Base-by-base conservation (phyloP, 2,329 filamentous ascomycete species). In the Allantophomopsis lycopodina region DNA sequence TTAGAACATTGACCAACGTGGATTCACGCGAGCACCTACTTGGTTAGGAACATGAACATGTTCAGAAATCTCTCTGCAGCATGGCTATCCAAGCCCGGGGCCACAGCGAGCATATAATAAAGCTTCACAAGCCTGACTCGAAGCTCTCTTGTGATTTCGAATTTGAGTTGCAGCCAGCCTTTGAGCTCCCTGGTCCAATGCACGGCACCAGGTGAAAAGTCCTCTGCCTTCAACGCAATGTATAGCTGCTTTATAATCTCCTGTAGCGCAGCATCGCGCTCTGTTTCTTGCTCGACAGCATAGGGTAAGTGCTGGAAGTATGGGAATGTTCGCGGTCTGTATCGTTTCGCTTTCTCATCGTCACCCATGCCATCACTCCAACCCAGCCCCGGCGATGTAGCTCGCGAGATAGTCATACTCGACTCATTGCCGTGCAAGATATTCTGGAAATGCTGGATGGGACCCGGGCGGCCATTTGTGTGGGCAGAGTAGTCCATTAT, bases 161-260 rank as follows among this genome's bases (percentile, higher is more conserved):
- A 98, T 68, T 98, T 98, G 60, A 98, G 76, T 40, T 82, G 83
- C 48, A 98, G 70, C 91, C 93, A 98, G 60, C 83, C 85, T 55
- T 88, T 78, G 36, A 98, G 79, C 71, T 98, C 91, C 49, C 89
- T 79, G 13, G 91, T 95, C 91, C 91, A 98, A 61, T 98, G 89
- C 44, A 94, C 70, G 20, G 89, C 91, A 28, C 91, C 91, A 0
- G 89, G 85, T 17, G 83, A 80, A 60, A 96, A 96, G 60, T 98
- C 91, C 48, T 94, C 87, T 3, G 91, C 82, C 56, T 87, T 81
- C 46, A 98, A 71, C 42, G 89, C 76, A 50, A 95, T 84, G 59
- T 94, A 96, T 21, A 98, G 79, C 55, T 94, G 84, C 58, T 88
- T 91, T 50, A 96, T 70, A 51, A 95, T 96, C 56, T 87, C 85